These are phyloP conservation scores for Oryza officinalis DNA, from an alignment of 176 grass and related monocot species.

Conservation along the genomic window DNA sequence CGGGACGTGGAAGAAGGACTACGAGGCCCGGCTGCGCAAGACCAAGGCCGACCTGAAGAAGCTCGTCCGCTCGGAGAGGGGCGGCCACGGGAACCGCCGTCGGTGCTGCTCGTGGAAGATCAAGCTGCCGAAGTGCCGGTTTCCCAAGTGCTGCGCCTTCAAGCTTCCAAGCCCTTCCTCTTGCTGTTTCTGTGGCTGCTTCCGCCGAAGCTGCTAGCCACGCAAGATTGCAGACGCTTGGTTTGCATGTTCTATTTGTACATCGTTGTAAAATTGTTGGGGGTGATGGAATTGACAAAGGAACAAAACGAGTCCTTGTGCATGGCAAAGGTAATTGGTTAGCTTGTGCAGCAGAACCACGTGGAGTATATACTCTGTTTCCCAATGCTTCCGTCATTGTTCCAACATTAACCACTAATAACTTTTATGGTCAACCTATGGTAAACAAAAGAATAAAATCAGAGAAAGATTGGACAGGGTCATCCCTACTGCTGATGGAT, in stretches of 20 bases:
- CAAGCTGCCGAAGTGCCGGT: constrained; percentile 15
- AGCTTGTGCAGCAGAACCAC: too few species aligned
- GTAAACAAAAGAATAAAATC: too few species aligned
- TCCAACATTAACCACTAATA: too few species aligned
- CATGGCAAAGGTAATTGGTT: too few species aligned
- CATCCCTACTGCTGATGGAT: too few species aligned
- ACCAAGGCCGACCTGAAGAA: constrained; percentile 44
- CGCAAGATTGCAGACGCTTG: background rate
- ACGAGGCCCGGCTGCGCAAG: constrained; percentile 34
- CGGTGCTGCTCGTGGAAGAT: constrained; percentile 43
- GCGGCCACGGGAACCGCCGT: background rate
- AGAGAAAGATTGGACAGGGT: too few species aligned
- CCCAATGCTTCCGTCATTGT: too few species aligned
- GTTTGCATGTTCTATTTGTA: background rate
- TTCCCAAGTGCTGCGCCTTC: constrained; percentile 40
- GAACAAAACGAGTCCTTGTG: background rate
- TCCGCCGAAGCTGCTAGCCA: background rate
- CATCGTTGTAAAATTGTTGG: background rate
- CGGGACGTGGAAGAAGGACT: constrained; percentile 55
- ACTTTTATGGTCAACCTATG: too few species aligned
- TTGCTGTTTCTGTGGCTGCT: constrained; percentile 20
- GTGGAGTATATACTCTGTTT: too few species aligned
- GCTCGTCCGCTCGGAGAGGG: constrained; percentile 23
- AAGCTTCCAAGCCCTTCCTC: constrained; percentile 21
- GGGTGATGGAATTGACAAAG: background rate